Base-by-base conservation (phyloP, 257 asterid species). In the Misopates orontium region DNA sequence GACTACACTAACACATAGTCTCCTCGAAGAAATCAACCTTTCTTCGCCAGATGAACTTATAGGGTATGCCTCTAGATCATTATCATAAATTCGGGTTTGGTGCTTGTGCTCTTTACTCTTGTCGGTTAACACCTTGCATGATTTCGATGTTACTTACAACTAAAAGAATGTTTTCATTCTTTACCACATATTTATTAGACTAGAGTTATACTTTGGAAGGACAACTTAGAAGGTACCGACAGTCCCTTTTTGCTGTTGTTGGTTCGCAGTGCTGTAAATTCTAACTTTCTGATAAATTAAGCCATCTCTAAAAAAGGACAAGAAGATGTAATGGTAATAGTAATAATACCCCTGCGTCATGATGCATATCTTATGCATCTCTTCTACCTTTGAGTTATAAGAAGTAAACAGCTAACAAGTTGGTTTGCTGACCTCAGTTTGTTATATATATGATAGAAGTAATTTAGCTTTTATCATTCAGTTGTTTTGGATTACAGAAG, bases 1-100 rank as follows among this genome's bases (percentile, higher is more conserved):
- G 59, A 90, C 97, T 60, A 67, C 75, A 16, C 87, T 90, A 44
- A 81, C 85, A 4, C 41, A 61, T 49, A 73, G 73, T 24, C 87
- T 87, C 63, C 75, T 89, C 17, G 72, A 73, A 48, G 64, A 70
- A 56, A 84, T 89, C 32, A 53, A 77, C 24, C 91, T 87, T 67
- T 85, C 91, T 62, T 87, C 94, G 13, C 91, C 97, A 19, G 95
- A 89, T 64, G 93, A 89, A 75, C 93, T 89, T 59, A 87, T 89
- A 49, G 95, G 93, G 95, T 87, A 85, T 59, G 73, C 69, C 52
- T 41, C 73, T 66, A 24, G 18, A 48, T 67, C 44, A 51, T 53
- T 28, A 52, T 45, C 36, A 13, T 10, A 10, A 23, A 19, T n/a
- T n/a, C n/a, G n/a, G n/a, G n/a, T n/a, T n/a, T n/a, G n/a, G n/a